Base-by-base conservation (phyloP, 345 rosid species). In the Arabidopsis arenosa region DNA sequence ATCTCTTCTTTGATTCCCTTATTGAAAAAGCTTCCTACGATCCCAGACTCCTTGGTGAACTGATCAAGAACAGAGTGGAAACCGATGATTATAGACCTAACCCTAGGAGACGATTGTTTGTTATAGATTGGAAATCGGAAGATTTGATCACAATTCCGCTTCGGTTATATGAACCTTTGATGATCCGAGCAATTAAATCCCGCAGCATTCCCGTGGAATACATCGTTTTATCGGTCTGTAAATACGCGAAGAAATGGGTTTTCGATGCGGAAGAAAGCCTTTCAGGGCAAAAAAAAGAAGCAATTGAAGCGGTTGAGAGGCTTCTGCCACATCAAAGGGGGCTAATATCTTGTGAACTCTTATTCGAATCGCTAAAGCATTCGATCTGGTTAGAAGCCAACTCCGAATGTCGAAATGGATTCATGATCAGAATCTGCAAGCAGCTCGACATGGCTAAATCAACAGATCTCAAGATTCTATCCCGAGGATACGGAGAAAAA, bases 81-180 rank as follows among this genome's bases (percentile, higher is more conserved):
- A 74, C 66, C 5, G 83, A 67, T 3, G 69, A 53, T 5, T 80
- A 74, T 60, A 84, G 72, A 79, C 93, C 97, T 60, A 87, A 79
- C 80, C 88, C 92, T 5, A 86, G 94, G 82, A 85, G 85, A 59
- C 83, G 83, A 76, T 85, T 94, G 32, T 92, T 90, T 49, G 76
- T 43, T 74, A 75, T 61, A 7, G 88, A 86, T 44, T 83, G 90
- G 88, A 74, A 83, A 53, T 79, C 84, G 0, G 93, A 91, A 74
- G 93, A 89, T 77, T 47, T 91, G 70, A 75, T 86, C 30, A 70
- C 87, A 7, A 47, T 91, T 14, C 75, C 91, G 2, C 82, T 91
- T 63, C 80, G 48, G 44, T 73, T 89, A 40, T 91, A 86, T 18
- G 83, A 85, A 32, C 84, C 76, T 14, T 77, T 91, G 85, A 85